phyloP scores from a whole-genome alignment of 192 early-diverging fungal genomes.

The Entophlyctis helioformis region DNA sequence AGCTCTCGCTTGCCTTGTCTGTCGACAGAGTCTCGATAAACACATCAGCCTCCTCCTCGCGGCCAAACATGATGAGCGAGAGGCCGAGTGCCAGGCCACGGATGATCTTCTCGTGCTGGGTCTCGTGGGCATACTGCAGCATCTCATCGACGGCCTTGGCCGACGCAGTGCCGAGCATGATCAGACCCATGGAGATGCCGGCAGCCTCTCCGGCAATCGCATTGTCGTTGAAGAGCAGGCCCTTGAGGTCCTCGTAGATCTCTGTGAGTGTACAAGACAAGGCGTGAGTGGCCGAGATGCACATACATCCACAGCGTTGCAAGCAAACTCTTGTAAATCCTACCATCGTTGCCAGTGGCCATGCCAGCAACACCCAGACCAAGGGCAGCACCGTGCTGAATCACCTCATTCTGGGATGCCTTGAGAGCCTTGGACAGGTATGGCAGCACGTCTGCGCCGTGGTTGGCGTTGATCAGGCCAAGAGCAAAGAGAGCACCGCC shows the following conservation, averaged over 20 bases:
- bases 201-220: conserved; percentile 97
- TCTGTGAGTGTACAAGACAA: too few relatives aligned
- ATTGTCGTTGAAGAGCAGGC: conserved; percentile 80
- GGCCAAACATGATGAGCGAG: conserved; percentile 92
- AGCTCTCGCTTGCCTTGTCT: conserved; percentile 61
- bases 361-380: conserved; percentile 94
- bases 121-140: conserved; percentile 96
- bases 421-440: conserved; percentile 76
- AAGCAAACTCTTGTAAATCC: conserved; percentile 2
- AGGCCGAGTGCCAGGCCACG: conserved; percentile 90
- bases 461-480: conserved; percentile 94
- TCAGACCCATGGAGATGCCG: conserved; percentile 89
- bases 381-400: conserved; percentile 93
- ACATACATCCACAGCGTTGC: neutral
- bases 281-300: too few relatives aligned
- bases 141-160: conserved; percentile 79
- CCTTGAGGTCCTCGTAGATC: conserved; percentile 80
- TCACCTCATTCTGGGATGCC: conserved; percentile 68
- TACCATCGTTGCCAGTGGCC: conserved; percentile 82
- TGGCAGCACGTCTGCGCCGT: conserved; percentile 67
- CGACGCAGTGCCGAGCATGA: conserved; percentile 89
- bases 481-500: conserved; percentile 96
- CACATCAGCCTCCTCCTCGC: conserved; percentile 88
- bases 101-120: conserved; percentile 99
- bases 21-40: conserved; percentile 70